phyloP scores from a whole-genome alignment of 441 rosid genomes.

The Mallotus repandus region DNA sequence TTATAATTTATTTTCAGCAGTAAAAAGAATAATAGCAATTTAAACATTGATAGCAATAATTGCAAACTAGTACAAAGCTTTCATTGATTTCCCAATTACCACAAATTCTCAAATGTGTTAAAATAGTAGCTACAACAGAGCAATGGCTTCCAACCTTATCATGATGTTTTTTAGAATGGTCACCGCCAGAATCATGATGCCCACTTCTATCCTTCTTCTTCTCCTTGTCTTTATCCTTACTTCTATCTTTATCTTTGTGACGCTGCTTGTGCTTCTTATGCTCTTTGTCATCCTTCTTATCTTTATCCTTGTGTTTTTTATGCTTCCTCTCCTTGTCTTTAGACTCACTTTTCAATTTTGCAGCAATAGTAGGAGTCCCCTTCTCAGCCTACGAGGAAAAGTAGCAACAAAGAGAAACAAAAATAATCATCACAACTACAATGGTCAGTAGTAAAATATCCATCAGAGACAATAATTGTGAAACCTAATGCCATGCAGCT shows the following conservation, averaged over 20 bases:
- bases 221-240: conserved; percentile 57
- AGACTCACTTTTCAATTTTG: conserved; percentile 62
- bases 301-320: conserved; percentile 70
- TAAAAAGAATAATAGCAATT: neutral
- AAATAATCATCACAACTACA: neutral
- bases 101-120: neutral
- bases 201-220: conserved; percentile 83
- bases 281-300: conserved; percentile 66
- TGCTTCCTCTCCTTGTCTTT: conserved; percentile 79
- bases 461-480: neutral
- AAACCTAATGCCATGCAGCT: neutral
- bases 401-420: neutral
- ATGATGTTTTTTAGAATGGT: conserved; percentile 73
- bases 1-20: neutral
- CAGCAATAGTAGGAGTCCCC: conserved; percentile 65
- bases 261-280: conserved; percentile 92
- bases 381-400: conserved; percentile 48
- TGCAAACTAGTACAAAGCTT: neutral
- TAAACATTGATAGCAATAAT: neutral
- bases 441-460: neutral
- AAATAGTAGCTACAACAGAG: conserved; percentile 26
- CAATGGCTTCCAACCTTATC: conserved; percentile 61
- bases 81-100: neutral
- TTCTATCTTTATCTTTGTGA: conserved; percentile 70
- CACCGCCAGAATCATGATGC: conserved; percentile 71